These are phyloP conservation scores for Glycine latifolia DNA, from an alignment of 306 rosid genomes.

Conservation along the genomic window DNA sequence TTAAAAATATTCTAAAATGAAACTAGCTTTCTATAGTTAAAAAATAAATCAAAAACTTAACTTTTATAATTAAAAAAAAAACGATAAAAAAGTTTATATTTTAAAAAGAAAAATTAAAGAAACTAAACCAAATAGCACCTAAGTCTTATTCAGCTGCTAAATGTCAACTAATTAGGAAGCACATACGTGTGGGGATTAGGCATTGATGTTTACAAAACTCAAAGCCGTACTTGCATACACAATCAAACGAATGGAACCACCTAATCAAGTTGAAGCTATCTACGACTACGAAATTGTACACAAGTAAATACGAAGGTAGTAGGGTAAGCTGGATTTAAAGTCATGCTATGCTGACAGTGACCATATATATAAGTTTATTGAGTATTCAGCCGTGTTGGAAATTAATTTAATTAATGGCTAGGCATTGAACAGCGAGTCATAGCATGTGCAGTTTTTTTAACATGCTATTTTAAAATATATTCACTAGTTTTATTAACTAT, in stretches of 20 bases:
- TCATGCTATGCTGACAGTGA: not conserved
- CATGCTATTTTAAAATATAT: no score
- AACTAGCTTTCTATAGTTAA: not conserved
- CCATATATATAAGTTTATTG: not conserved
- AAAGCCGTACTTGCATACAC: not conserved
- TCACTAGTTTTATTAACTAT: no score
- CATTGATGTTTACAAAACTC: conserved; percentile 4
- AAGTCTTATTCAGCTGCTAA: not conserved
- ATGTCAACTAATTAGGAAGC: conserved; percentile 1
- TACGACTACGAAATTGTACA: not conserved
- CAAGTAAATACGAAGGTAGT: not conserved
- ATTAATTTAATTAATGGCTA: not conserved
- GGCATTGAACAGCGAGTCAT: not conserved
- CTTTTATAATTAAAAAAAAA: not conserved
- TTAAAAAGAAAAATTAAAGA: not conserved
- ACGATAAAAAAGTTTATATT: not conserved
- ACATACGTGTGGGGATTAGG: conserved; percentile 1
- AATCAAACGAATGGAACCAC: not conserved
- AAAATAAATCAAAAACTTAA: not conserved
- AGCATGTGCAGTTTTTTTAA: no score
- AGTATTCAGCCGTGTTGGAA: not conserved
- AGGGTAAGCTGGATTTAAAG: conserved; percentile 5
- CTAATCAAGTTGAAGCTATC: not conserved
- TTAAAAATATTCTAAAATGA: not conserved
- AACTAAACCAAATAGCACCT: not conserved